A percentile compares a stretch with the other conserved stretches of the same genome.
Conservation (phyloP, 2,329 filamentous ascomycete genomes). For the Hypoxylon sp. region DNA sequence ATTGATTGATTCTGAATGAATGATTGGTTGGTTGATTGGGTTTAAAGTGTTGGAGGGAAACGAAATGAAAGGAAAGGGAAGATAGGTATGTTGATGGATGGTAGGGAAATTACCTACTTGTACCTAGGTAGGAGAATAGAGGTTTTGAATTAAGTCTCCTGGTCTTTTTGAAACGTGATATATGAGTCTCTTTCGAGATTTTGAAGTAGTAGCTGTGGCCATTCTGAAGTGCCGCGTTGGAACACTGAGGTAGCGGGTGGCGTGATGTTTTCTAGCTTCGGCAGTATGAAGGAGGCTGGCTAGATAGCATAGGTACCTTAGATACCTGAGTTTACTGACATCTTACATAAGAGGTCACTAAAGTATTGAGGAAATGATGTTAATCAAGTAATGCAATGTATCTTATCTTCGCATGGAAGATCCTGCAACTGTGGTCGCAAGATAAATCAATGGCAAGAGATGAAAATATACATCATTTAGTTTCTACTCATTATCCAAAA, state of each 20-base stretch:
- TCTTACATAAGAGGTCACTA: no score
- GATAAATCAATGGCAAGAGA: background rate
- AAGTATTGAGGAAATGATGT: no score
- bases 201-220: no score
- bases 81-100: background rate
- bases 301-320: no score
- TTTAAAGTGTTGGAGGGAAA: no score
- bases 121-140: slow-evolving; percentile 2
- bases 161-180: background rate
- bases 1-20: background rate
- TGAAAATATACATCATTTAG: slow-evolving; percentile 5
- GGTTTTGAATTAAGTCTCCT: background rate
- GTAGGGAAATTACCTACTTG: background rate
- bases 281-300: no score
- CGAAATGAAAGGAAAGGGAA: background rate
- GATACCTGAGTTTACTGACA: no score
- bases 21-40: background rate
- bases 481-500: slow-evolving; percentile 21
- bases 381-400: no score
- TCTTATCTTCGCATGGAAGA: background rate
- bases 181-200: background rate
- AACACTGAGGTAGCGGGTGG: no score
- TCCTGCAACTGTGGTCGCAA: background rate
- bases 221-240: no score
- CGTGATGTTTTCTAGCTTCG: no score